A percentile compares a stretch with the other conserved stretches of the same genome.
Evolutionary conservation across 345 rosid genomes (phyloP).

Genomic region (Crucihimalaya himalaica): DNA sequence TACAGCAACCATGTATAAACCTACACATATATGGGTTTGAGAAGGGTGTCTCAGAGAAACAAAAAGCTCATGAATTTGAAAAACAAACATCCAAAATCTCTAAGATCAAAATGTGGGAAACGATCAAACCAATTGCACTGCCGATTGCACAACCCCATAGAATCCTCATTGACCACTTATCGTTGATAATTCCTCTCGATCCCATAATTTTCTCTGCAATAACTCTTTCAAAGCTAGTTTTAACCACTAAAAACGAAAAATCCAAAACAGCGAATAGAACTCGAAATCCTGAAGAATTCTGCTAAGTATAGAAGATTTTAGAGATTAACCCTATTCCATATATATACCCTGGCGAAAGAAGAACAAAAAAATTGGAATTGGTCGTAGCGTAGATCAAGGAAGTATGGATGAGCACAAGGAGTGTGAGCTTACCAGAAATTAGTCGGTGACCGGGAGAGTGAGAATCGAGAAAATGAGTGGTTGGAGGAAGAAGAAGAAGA

Average conservation of each 20-base stretch:
- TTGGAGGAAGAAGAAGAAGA: slow-evolving; percentile 8
- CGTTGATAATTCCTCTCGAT: slow-evolving; percentile 60
- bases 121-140: slow-evolving; percentile 56
- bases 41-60: neutral
- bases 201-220: slow-evolving; percentile 22
- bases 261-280: neutral
- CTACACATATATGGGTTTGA: slow-evolving; percentile 39
- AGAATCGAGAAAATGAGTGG: neutral
- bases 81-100: neutral
- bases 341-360: neutral
- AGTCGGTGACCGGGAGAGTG: slow-evolving; percentile 12
- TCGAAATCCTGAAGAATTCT: neutral
- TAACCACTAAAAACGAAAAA: slow-evolving; percentile 6
- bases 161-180: slow-evolving; percentile 78
- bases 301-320: neutral
- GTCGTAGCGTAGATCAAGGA: neutral
- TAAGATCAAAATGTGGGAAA: neutral
- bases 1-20: slow-evolving; percentile 78
- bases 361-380: neutral
- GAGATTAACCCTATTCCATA: neutral
- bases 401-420: neutral
- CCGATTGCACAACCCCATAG: slow-evolving; percentile 78
- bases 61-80: neutral
- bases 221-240: slow-evolving; percentile 8
- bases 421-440: slow-evolving; percentile 25